Conservation (phyloP, 2,329 filamentous ascomycete genomes). For the Pestalotiopsis sp. region DNA sequence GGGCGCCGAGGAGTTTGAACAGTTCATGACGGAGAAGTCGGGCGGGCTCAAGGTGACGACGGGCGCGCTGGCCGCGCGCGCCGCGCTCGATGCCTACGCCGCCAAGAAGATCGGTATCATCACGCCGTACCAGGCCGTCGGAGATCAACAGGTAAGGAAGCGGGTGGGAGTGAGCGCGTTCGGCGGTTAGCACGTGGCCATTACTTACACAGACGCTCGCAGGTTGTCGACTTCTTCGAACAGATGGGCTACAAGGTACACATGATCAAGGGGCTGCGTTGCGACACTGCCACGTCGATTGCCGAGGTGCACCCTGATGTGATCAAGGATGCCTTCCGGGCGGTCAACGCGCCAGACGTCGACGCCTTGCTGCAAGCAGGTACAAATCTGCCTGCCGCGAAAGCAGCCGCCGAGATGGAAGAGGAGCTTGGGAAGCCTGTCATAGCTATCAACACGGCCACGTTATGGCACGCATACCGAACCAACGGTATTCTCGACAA, state of each 20-base stretch:
- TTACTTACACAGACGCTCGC: background rate
- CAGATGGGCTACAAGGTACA: slow-evolving; percentile 31
- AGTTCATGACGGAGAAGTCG: slow-evolving; percentile 31
- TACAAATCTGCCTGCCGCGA: slow-evolving; percentile 34
- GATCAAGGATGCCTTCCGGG: slow-evolving; percentile 30
- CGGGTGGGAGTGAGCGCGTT: background rate
- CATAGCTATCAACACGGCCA: slow-evolving; percentile 35
- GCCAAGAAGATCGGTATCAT: slow-evolving; percentile 33
- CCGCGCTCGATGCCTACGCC: slow-evolving; percentile 29
- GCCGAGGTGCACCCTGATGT: slow-evolving; percentile 33
- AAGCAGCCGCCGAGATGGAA: slow-evolving; percentile 31
- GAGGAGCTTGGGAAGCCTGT: slow-evolving; percentile 29
- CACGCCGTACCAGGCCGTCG: slow-evolving; percentile 33
- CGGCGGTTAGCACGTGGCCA: too few species aligned
- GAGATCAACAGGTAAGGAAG: slow-evolving; percentile 28
- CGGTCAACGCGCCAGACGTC: slow-evolving; percentile 25
- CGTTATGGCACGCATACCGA: slow-evolving; percentile 33
- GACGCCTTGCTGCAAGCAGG: slow-evolving; percentile 34
- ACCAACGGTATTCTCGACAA: slow-evolving; percentile 29
- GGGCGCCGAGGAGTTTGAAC: slow-evolving; percentile 32
- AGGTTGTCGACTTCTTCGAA: slow-evolving; percentile 32
- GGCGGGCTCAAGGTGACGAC: slow-evolving; percentile 31
- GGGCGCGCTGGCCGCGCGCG: slow-evolving; percentile 32
- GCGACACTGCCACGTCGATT: slow-evolving; percentile 27
- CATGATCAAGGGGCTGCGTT: slow-evolving; percentile 31